Percentiles rank a stretch among this genome's conserved stretches.
Evolutionary conservation across 306 rosid genomes (phyloP).

Genomic region (Castanea sativa): DNA sequence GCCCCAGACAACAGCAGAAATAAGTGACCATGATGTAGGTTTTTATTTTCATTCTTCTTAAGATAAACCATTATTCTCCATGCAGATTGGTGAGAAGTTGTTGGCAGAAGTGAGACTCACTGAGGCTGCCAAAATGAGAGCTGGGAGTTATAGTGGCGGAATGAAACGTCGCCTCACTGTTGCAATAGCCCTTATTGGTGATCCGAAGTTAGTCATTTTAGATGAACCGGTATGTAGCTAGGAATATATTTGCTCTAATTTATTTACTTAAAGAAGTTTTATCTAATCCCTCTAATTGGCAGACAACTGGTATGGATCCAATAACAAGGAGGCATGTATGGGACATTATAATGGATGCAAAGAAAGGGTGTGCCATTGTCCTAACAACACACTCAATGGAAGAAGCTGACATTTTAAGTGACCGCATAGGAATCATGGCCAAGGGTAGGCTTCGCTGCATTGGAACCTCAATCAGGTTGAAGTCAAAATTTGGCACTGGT

Average conservation of each 20-base stretch:
- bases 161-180: constrained; percentile 94
- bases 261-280: constrained; percentile 24
- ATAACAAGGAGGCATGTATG: constrained; percentile 92
- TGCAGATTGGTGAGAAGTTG: constrained; percentile 55
- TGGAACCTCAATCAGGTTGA: constrained; percentile 82
- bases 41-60: constrained; percentile 6
- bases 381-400: constrained; percentile 98
- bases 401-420: constrained; percentile 90
- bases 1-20: not conserved
- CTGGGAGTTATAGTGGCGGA: constrained; percentile 93
- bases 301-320: constrained; percentile 98
- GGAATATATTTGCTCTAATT: constrained; percentile 8
- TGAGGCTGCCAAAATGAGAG: constrained; percentile 69
- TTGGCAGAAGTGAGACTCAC: constrained; percentile 73
- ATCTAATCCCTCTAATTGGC: constrained; percentile 10
- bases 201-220: constrained; percentile 75
- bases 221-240: constrained; percentile 76
- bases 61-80: constrained; percentile 20
- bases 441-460: constrained; percentile 88
- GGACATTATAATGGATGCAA: constrained; percentile 84
- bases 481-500: constrained; percentile 83
- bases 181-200: constrained; percentile 86
- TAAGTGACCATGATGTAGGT: not conserved
- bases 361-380: constrained; percentile 76
- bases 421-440: constrained; percentile 91